Percentiles rank a stretch among this genome's conserved stretches.
Conservation (phyloP, 1,284 basidiomycete species). For the Cryptococcus neoformans region DNA sequence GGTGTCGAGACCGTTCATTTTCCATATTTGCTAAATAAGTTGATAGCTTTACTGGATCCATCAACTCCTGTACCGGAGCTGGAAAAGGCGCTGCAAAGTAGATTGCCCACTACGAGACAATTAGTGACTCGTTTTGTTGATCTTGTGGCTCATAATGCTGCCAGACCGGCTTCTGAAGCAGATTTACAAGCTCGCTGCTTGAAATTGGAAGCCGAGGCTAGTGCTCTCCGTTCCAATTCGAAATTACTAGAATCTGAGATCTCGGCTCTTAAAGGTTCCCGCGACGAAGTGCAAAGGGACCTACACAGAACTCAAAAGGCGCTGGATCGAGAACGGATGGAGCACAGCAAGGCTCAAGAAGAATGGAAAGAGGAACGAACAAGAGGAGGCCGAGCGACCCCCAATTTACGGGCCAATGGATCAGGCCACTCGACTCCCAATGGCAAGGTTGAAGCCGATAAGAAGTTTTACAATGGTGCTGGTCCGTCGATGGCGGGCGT, state of each 20-base stretch:
- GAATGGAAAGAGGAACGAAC: conserved; percentile 52
- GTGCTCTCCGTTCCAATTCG: conserved; percentile 52
- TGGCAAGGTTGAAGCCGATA: conserved; percentile 34
- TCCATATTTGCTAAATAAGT: background rate
- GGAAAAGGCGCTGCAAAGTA: conserved; percentile 27
- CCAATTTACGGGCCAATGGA: conserved; percentile 31
- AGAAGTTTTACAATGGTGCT: conserved; percentile 3
- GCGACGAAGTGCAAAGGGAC: conserved; percentile 58
- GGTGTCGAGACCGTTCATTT: background rate
- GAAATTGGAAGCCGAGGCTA: conserved; percentile 39
- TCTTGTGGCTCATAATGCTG: conserved; percentile 17
- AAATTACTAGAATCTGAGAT: conserved; percentile 60
- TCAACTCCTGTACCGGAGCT: conserved; percentile 23
- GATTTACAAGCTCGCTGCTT: conserved; percentile 28
- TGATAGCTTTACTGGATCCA: conserved; percentile 28
- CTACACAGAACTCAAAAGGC: conserved; percentile 65
- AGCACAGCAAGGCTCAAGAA: conserved; percentile 54
- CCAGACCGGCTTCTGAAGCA: conserved; percentile 19
- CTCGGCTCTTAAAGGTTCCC: conserved; percentile 57
- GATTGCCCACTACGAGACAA: conserved; percentile 32
- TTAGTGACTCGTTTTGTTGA: conserved; percentile 31
- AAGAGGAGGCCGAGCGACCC: conserved; percentile 14
- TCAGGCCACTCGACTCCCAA: conserved; percentile 54
- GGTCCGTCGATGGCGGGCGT: conserved; percentile 14
- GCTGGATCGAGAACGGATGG: conserved; percentile 68